A percentile compares a stretch with the other conserved stretches of the same genome.
Conservation (phyloP, 2,329 filamentous ascomycete genomes). For the Colletotrichum viniferum region DNA sequence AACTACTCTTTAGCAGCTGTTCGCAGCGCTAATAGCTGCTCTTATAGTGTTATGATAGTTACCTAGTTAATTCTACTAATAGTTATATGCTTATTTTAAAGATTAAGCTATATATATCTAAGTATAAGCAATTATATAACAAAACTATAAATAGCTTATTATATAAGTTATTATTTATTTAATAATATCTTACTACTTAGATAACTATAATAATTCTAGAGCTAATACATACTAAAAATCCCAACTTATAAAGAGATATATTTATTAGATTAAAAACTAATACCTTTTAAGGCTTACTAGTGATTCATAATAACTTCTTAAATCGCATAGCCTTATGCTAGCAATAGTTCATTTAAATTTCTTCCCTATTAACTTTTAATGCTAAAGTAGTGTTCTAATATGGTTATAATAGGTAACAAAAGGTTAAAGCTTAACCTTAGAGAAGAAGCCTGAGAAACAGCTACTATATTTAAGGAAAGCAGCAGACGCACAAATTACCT, state of each 20-base stretch:
- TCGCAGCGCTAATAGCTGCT: rapidly evolving
- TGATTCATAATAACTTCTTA: neutral
- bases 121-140: no score
- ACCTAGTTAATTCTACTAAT: neutral
- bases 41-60: neutral
- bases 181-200: neutral
- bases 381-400: neutral
- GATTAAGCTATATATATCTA: neutral
- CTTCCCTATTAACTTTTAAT: neutral
- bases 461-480: neutral
- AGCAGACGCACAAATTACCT: rapidly evolving
- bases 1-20: neutral
- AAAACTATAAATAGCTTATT: no score
- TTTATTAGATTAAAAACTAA: neutral
- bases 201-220: neutral
- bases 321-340: neutral
- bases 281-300: neutral
- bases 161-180: neutral
- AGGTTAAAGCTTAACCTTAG: neutral
- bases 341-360: neutral
- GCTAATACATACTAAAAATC: neutral
- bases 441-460: neutral
- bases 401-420: neutral
- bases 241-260: neutral
- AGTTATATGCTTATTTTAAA: neutral